Percentiles rank a stretch among this genome's conserved stretches.
Evolutionary conservation across 805 yeast genomes (phyloP).

Genomic region (Saccharomyces kudriavzevii): DNA sequence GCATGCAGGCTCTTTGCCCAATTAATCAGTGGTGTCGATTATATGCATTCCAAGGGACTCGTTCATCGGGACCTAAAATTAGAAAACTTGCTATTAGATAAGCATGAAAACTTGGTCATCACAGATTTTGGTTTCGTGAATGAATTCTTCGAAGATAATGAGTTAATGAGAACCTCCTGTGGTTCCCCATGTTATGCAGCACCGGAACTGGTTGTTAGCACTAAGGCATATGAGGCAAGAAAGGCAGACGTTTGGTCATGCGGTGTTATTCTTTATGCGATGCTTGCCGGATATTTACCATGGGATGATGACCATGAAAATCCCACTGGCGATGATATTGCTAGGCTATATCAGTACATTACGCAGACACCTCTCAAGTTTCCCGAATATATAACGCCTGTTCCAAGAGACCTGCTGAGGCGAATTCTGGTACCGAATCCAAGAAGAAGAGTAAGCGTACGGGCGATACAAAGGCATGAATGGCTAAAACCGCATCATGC

Average conservation of each 20-base stretch:
- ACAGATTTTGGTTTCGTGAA: constrained; percentile 95
- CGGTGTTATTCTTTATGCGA: constrained; percentile 91
- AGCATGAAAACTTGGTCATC: constrained; percentile 76
- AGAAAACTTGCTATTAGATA: constrained; percentile 76
- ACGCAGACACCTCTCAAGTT: constrained; percentile 87
- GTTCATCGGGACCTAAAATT: constrained; percentile 88
- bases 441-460: constrained; percentile 56
- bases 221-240: constrained; percentile 79
- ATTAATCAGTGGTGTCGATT: constrained; percentile 85
- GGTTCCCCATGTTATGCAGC: constrained; percentile 99
- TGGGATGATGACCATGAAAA: constrained; percentile 96
- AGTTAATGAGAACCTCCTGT: constrained; percentile 87
- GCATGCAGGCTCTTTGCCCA: constrained; percentile 91
- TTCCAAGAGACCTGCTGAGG: constrained; percentile 84
- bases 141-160: constrained; percentile 50
- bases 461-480: constrained; percentile 67
- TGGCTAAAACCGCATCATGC: constrained; percentile 85
- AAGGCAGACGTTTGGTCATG: constrained; percentile 97
- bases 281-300: constrained; percentile 94
- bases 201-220: constrained; percentile 87
- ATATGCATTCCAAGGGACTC: constrained; percentile 87
- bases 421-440: constrained; percentile 84
- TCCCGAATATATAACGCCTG: constrained; percentile 86
- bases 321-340: constrained; percentile 93
- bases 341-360: constrained; percentile 82